These are phyloP conservation scores for Mytilinidion resinicola DNA, from an alignment of 495 filamentous ascomycete species.

Conservation along the genomic window DNA sequence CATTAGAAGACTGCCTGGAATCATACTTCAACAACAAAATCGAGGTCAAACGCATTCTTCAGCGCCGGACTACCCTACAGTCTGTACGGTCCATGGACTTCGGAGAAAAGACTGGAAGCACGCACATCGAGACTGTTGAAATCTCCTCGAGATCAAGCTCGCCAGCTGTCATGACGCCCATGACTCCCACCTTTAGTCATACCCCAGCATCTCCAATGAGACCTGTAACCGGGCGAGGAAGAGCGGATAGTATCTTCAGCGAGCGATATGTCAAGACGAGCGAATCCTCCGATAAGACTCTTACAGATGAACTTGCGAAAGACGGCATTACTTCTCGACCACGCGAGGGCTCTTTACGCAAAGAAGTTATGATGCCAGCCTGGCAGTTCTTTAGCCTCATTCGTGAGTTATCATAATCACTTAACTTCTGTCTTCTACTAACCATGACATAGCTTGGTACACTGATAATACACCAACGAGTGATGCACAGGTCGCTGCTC, in stretches of 20 bases:
- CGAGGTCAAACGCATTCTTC: conserved; percentile 76
- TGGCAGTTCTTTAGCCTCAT: conserved; percentile 97
- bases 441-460: conserved; percentile 47
- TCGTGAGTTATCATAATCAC: conserved; percentile 45
- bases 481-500: conserved; percentile 63
- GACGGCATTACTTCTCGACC: conserved; percentile 17
- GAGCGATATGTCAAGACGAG: conserved; percentile 49
- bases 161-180: conserved; percentile 35
- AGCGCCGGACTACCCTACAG: conserved; percentile 52
- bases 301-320: conserved; percentile 25
- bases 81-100: conserved; percentile 43
- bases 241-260: conserved; percentile 58
- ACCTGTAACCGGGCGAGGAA: conserved; percentile 33
- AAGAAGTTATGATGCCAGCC: conserved; percentile 89
- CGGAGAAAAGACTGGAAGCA: conserved; percentile 26
- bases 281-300: conserved; percentile 31
- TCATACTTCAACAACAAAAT: conserved; percentile 91
- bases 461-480: conserved; percentile 64
- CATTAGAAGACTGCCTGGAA: conserved; percentile 85
- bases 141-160: conserved; percentile 38
- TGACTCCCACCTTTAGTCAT: conserved; percentile 24
- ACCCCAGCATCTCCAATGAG: conserved; percentile 23
- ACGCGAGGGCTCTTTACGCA: conserved; percentile 52
- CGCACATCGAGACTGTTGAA: conserved; percentile 59
- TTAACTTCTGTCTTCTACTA: not conserved